Conservation (phyloP, 1,139 yeast genomes). For the Saccharomycopsis hybrid region DNA sequence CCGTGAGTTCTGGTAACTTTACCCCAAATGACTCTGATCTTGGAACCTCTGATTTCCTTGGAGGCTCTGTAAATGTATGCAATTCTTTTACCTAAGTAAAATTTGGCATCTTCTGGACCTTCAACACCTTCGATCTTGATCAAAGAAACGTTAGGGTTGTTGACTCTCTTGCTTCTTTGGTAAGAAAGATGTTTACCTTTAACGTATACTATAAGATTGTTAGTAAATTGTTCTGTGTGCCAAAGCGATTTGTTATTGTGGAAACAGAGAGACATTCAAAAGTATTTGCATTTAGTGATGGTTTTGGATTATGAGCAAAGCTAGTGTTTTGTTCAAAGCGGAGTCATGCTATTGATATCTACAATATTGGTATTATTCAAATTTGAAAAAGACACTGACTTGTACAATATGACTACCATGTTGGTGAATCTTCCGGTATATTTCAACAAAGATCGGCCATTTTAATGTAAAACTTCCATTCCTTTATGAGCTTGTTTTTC, state of each 20-base stretch:
- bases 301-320: too few species aligned
- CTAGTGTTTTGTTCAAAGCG: not conserved
- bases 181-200: conserved; percentile 99
- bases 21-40: conserved; percentile 99
- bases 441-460: too few species aligned
- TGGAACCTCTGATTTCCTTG: conserved; percentile 97
- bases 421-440: too few species aligned
- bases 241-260: not conserved
- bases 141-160: conserved; percentile 97
- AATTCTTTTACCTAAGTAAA: conserved; percentile 98
- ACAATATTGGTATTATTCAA: too few species aligned
- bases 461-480: too few species aligned
- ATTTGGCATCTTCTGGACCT: conserved; percentile 88
- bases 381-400: too few species aligned
- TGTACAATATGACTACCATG: too few species aligned
- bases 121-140: conserved; percentile 95
- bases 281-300: too few species aligned
- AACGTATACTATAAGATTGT: conserved; percentile 78
- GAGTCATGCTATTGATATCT: too few species aligned
- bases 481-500: too few species aligned
- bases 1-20: conserved; percentile 98
- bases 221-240: conserved; percentile 32
- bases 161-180: conserved; percentile 98
- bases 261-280: too few species aligned
- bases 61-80: conserved; percentile 99